These are phyloP conservation scores for Arctium lappa DNA, from an alignment of 129 eudicot genomes.

Conservation along the genomic window DNA sequence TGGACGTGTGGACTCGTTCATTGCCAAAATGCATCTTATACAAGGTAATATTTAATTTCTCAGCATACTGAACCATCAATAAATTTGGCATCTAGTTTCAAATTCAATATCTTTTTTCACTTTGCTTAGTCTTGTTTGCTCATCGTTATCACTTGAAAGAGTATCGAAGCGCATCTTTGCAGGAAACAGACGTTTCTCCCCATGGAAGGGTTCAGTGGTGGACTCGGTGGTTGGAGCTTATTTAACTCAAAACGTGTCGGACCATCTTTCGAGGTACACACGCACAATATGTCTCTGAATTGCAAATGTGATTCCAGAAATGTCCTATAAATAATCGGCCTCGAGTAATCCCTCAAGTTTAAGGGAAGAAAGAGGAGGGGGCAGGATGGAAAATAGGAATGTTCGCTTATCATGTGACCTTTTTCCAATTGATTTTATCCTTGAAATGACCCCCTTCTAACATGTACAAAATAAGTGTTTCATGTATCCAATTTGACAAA, in stretches of 20 bases:
- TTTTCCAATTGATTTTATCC: neutral
- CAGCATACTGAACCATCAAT: neutral
- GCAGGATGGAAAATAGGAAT: too few relatives aligned
- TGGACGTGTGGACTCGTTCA: constrained; percentile 36
- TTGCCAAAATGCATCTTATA: constrained; percentile 38
- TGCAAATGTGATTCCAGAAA: neutral
- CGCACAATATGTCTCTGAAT: neutral
- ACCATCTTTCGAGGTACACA: constrained; percentile 63
- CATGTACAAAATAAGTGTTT: too few relatives aligned
- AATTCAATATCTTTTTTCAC: neutral
- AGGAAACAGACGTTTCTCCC: constrained; percentile 64
- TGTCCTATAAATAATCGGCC: neutral
- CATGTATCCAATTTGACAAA: too few relatives aligned
- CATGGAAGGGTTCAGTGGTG: constrained; percentile 77
- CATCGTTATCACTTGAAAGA: neutral
- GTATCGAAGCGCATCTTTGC: constrained; percentile 3
- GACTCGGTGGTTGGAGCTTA: constrained; percentile 76
- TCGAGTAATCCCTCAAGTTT: neutral
- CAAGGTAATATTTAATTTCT: constrained; percentile 47
- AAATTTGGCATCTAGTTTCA: neutral
- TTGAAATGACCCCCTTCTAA: too few relatives aligned
- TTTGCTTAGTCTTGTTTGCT: neutral
- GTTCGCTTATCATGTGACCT: too few relatives aligned
- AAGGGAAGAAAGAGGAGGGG: too few relatives aligned
- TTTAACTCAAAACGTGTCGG: constrained; percentile 71